These are phyloP conservation scores for Phytophthora agathidicida DNA, from an alignment of 352 stramenopile genomes.

Conservation along the genomic window DNA sequence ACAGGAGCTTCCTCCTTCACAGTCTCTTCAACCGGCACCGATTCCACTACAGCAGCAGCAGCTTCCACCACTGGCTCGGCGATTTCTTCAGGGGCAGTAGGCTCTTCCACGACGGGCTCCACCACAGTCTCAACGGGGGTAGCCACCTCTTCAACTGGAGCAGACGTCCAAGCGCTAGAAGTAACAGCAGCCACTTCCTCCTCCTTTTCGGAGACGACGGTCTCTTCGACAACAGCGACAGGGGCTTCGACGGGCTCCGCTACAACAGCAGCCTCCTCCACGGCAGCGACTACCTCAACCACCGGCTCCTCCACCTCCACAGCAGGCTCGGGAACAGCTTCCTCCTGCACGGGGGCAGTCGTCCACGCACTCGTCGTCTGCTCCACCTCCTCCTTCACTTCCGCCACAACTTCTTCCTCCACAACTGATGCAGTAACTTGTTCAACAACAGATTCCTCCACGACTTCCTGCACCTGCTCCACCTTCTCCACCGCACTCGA, in stretches of 20 bases:
- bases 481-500: slow-evolving; percentile 11
- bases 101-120: slow-evolving; percentile 19
- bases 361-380: slow-evolving; percentile 4
- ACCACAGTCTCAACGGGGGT: slow-evolving; percentile 23
- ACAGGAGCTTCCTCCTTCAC: slow-evolving; percentile 1
- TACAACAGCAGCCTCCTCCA: not conserved
- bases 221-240: slow-evolving; percentile 18
- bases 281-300: slow-evolving; percentile 14
- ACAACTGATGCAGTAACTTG: not conserved
- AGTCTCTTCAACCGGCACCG: not conserved
- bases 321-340: slow-evolving; percentile 1
- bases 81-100: slow-evolving; percentile 9
- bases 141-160: slow-evolving; percentile 13
- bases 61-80: slow-evolving; percentile 23
- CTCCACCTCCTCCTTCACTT: slow-evolving; percentile 8
- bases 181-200: slow-evolving; percentile 9
- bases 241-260: slow-evolving; percentile 1
- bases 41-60: slow-evolving; percentile 10
- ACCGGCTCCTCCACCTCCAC: slow-evolving; percentile 8
- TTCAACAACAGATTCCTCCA: slow-evolving; percentile 1
- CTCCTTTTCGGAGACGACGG: slow-evolving; percentile 10
- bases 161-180: slow-evolving; percentile 20
- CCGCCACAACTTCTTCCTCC: slow-evolving; percentile 6
- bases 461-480: slow-evolving; percentile 15
- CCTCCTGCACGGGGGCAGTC: slow-evolving; percentile 12